A percentile compares a stretch with the other conserved stretches of the same genome.
Evolutionary conservation across 306 rosid species (phyloP).

Genomic region (Chamaecrista fasciculata): DNA sequence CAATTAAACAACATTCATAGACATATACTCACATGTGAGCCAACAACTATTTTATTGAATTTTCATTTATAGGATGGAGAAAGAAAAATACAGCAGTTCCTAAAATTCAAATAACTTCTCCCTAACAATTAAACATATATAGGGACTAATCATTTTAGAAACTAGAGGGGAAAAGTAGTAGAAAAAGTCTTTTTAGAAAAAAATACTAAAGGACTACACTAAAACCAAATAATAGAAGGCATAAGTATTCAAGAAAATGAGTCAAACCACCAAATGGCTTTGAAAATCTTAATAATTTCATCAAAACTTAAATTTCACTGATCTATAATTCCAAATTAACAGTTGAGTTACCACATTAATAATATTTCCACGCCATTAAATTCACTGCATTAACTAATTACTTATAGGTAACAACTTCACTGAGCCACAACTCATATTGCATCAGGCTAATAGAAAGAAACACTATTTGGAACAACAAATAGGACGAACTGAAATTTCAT

Average conservation of each 20-base stretch:
- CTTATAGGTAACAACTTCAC: not conserved
- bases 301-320: not conserved
- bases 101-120: not conserved
- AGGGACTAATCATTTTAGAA: conserved; percentile 18
- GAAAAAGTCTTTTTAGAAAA: too few relatives aligned
- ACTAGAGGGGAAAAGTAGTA: not conserved
- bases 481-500: conserved; percentile 1
- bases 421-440: not conserved
- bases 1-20: conserved; percentile 16
- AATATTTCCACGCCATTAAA: conserved; percentile 1
- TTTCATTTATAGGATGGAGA: not conserved
- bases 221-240: conserved; percentile 7
- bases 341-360: conserved; percentile 4
- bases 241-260: not conserved
- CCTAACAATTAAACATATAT: not conserved
- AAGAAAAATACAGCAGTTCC: not conserved
- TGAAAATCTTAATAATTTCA: not conserved
- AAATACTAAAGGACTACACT: conserved; percentile 6
- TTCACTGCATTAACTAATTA: not conserved
- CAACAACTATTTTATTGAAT: not conserved
- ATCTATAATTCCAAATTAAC: conserved; percentile 13
- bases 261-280: not conserved
- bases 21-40: not conserved
- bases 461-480: not conserved
- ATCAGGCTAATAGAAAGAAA: conserved; percentile 5